phyloP scores from a whole-genome alignment of 2,329 filamentous ascomycete genomes.

The Colletotrichum limetticola region DNA sequence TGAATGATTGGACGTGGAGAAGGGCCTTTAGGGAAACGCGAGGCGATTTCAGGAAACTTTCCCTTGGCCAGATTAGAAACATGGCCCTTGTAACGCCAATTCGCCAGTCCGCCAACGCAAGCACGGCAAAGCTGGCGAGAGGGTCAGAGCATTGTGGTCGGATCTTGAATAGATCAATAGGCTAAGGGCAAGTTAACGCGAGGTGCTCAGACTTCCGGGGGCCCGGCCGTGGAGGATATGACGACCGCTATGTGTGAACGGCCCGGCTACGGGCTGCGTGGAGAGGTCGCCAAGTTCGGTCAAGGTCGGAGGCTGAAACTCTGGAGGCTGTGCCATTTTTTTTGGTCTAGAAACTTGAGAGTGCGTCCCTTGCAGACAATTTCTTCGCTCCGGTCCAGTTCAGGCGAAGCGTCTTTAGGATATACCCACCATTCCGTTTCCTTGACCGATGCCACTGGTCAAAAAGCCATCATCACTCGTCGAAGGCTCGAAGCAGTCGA shows the following conservation, averaged over 20 bases:
- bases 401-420: slow-evolving; percentile 14
- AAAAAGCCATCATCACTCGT: not conserved
- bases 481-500: not conserved
- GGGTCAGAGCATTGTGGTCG: slow-evolving; percentile 29
- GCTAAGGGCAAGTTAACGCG: slow-evolving; percentile 30
- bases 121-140: not conserved
- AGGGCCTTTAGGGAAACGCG: slow-evolving; percentile 21
- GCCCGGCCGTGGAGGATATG: slow-evolving; percentile 7
- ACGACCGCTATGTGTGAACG: not conserved
- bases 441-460: not conserved
- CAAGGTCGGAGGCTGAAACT: slow-evolving; percentile 33
- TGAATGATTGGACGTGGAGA: slow-evolving; percentile 20
- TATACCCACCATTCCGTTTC: not conserved
- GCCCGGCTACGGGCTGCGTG: slow-evolving; percentile 9
- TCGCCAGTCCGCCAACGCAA: not conserved
- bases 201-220: slow-evolving; percentile 28
- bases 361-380: slow-evolving; percentile 28
- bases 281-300: slow-evolving; percentile 32
- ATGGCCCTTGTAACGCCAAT: slow-evolving; percentile 27
- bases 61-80: slow-evolving; percentile 18
- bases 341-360: slow-evolving; percentile 14
- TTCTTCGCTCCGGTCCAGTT: slow-evolving; percentile 9
- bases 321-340: slow-evolving; percentile 23
- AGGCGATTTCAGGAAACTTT: slow-evolving; percentile 31
- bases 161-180: slow-evolving; percentile 15